Evolutionary conservation across 768 basidiomycete species (phyloP), one percentile per base, ranked within the genome.

Genomic region (Boletus pseudopeckii): DNA sequence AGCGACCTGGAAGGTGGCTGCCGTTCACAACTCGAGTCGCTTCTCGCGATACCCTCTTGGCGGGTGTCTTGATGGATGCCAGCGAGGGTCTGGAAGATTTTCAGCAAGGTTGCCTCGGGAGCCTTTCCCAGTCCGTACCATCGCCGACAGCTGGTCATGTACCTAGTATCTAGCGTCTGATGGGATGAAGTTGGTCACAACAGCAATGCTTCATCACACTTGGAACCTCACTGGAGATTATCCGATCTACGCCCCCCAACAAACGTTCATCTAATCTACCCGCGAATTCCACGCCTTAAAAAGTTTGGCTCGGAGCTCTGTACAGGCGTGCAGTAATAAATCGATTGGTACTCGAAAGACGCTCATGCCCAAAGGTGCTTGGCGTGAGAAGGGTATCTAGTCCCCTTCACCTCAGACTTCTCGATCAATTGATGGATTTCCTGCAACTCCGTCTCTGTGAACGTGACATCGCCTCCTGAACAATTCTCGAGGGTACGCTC

Each of bases 401-500:
- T 66, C 5, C 78, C 78, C 53, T 72, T 72, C 28, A 79, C 69
- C 4, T 69, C 65, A 38, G 67, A 59, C 8, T 53, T 61, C 17
- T 72, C 64, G 2, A 79, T 60, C 41, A 75, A 63, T 30, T 69
- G 61, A 24, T 73, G 61, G 37, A 84, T 72, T 48, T 73, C 71
- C 45, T 68, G 58, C 44, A 74, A 40, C 38, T 81, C 83, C 7
- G 67, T 67, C 4, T 67, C 56, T 17, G 72, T 64, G 28, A 84
- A 68, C 38, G 61, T 64, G 41, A 84, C 62, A 34, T 77, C 68
- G 32, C 74, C 75, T 0, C 75, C 77, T n/a, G 63, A 63, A 47
- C 76, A 64, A 42, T 79, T 79, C 59, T 83, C 77, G 28, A 74
- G 56, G 18, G 79, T 76, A 32, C 79, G 72, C 2, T 73, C 65